Evolutionary conservation across 1,284 basidiomycete genomes (phyloP).

Genomic region (Melampsora allii-populina): DNA sequence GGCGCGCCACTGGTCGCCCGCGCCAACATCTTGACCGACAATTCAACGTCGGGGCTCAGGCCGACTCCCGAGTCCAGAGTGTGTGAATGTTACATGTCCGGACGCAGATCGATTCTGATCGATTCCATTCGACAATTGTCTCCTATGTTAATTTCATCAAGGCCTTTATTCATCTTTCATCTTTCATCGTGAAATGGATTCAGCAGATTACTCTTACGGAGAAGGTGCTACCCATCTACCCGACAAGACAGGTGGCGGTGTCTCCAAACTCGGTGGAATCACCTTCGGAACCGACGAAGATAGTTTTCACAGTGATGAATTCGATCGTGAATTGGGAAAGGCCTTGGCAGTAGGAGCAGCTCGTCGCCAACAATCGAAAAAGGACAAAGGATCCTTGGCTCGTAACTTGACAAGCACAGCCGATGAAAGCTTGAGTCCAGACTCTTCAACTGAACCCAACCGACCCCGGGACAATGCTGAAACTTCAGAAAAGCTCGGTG

Average conservation of each 20-base stretch:
- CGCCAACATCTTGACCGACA: too few species aligned
- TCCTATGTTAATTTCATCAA: too few species aligned
- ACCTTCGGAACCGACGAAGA: slow-evolving; percentile 41
- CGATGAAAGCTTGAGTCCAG: not conserved
- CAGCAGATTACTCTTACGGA: slow-evolving; percentile 13
- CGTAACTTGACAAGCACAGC: not conserved
- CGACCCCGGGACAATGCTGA: not conserved
- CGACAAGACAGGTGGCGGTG: slow-evolving; percentile 29
- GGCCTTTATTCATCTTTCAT: not conserved
- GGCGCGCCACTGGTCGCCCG: too few species aligned
- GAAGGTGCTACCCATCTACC: slow-evolving; percentile 5
- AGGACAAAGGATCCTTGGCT: slow-evolving; percentile 1
- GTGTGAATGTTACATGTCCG: too few species aligned
- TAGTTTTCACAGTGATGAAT: slow-evolving; percentile 36
- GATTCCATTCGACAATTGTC: too few species aligned
- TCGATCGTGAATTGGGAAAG: slow-evolving; percentile 20
- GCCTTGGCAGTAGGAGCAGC: slow-evolving; percentile 4
- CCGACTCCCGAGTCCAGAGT: too few species aligned
- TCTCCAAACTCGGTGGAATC: slow-evolving; percentile 33
- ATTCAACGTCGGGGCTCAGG: too few species aligned
- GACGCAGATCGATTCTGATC: too few species aligned
- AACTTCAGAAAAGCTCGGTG: not conserved
- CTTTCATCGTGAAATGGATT: slow-evolving; percentile 8
- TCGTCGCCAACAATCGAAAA: slow-evolving; percentile 2
- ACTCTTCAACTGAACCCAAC: not conserved